Conservation (phyloP, 2,329 filamentous ascomycete genomes). For the Xylariaceae sp. region DNA sequence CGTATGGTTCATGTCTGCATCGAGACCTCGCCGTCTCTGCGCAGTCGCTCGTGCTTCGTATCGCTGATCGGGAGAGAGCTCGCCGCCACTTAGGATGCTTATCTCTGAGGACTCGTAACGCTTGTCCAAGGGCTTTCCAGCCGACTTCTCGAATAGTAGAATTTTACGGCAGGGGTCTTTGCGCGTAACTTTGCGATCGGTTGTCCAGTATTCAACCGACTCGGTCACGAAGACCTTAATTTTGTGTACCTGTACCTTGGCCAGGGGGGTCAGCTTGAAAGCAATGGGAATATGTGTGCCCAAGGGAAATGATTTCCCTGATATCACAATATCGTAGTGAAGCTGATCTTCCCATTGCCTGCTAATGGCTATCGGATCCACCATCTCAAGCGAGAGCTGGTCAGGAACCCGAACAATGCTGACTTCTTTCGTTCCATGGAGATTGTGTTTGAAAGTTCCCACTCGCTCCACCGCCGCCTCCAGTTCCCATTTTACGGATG, state of each 20-base stretch:
- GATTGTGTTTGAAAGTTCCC: constrained; percentile 83
- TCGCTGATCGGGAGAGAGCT: constrained; percentile 52
- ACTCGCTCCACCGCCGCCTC: constrained; percentile 80
- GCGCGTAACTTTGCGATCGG: constrained; percentile 76
- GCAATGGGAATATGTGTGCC: constrained; percentile 85
- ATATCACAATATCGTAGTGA: constrained; percentile 94
- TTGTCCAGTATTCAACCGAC: constrained; percentile 85
- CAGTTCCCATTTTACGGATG: constrained; percentile 81
- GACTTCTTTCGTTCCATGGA: constrained; percentile 77
- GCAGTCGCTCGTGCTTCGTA: constrained; percentile 45
- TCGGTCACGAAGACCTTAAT: constrained; percentile 90
- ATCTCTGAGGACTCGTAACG: constrained; percentile 72
- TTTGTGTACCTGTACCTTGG: constrained; percentile 89
- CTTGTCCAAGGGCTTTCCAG: constrained; percentile 68
- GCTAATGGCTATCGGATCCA: constrained; percentile 90
- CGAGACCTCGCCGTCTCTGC: constrained; percentile 47
- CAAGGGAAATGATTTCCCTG: constrained; percentile 88
- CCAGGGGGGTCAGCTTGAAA: constrained; percentile 86
- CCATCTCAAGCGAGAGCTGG: constrained; percentile 81
- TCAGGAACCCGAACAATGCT: constrained; percentile 78
- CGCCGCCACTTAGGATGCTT: constrained; percentile 72
- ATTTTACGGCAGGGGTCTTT: constrained; percentile 82
- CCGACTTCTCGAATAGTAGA: constrained; percentile 79
- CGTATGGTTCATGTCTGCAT: constrained; percentile 42
- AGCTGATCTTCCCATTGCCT: constrained; percentile 92